phyloP scores from a whole-genome alignment of 805 yeast species.

The Saccharomycopsis sp. region DNA sequence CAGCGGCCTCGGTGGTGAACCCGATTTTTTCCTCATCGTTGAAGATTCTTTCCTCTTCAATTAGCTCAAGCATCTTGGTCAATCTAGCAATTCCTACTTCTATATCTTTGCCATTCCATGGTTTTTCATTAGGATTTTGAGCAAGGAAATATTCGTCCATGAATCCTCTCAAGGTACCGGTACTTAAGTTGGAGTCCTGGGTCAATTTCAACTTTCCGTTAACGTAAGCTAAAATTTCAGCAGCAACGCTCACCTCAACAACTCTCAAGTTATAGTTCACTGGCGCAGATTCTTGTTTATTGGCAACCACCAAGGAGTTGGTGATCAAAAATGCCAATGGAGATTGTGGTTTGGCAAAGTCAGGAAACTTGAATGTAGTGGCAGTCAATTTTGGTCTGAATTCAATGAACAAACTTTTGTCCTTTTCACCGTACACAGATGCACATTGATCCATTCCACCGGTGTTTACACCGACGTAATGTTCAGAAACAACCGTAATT shows the following conservation, averaged over 20 bases:
- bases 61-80: conserved; percentile 34
- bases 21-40: conserved; percentile 35
- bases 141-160: conserved; percentile 42
- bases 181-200: conserved; percentile 44
- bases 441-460: conserved; percentile 84
- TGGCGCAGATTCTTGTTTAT: conserved; percentile 67
- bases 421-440: conserved; percentile 53
- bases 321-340: conserved; percentile 52
- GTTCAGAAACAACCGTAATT: conserved; percentile 61
- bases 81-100: conserved; percentile 37
- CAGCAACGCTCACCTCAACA: conserved; percentile 65
- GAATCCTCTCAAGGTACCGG: conserved; percentile 61
- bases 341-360: conserved; percentile 29
- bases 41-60: conserved; percentile 34
- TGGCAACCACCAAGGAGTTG: conserved; percentile 54
- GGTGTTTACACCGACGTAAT: conserved; percentile 64
- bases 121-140: conserved; percentile 20
- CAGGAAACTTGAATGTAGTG: conserved; percentile 47
- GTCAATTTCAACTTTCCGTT: conserved; percentile 37
- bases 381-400: conserved; percentile 55
- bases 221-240: conserved; percentile 45
- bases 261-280: conserved; percentile 63
- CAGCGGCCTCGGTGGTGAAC: conserved; percentile 43
- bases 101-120: conserved; percentile 43
- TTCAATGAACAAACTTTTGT: conserved; percentile 51